Conservation (phyloP, 306 rosid species). For the Dryas drummondii region DNA sequence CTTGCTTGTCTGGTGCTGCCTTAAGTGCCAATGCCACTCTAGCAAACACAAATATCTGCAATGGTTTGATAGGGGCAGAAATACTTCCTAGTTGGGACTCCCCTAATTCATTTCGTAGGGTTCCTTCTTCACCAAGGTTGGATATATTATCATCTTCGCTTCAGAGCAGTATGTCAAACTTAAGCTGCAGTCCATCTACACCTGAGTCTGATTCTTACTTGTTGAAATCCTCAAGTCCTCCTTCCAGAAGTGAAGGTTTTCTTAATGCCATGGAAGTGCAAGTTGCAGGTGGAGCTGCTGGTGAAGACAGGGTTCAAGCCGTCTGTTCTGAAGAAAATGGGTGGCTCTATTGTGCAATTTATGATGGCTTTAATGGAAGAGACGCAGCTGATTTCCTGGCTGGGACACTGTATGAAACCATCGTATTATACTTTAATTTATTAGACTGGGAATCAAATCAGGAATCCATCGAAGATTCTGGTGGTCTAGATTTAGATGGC, state of each 20-base stretch:
- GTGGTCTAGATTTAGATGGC: conserved; percentile 32
- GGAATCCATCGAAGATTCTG: conserved; percentile 33
- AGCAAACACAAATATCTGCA: conserved; percentile 94
- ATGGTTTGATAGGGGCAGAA: conserved; percentile 84
- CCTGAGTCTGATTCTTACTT: conserved; percentile 65
- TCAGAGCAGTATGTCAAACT: conserved; percentile 70
- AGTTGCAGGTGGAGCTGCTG: conserved; percentile 99
- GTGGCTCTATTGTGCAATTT: conserved; percentile 96
- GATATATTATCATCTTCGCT: conserved; percentile 81
- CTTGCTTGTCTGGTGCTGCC: conserved; percentile 98
- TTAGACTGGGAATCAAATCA: conserved; percentile 55
- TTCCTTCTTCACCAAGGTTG: conserved; percentile 79
- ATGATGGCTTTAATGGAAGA: conserved; percentile 97
- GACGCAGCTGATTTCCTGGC: conserved; percentile 99
- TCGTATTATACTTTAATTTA: conserved; percentile 56
- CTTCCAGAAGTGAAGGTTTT: conserved; percentile 69
- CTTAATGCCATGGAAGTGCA: conserved; percentile 79
- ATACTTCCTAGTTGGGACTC: conserved; percentile 97
- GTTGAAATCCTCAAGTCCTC: conserved; percentile 51
- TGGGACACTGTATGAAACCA: conserved; percentile 87
- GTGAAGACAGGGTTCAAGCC: conserved; percentile 99
- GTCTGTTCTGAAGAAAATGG: conserved; percentile 98
- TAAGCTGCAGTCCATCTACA: conserved; percentile 81
- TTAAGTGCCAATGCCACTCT: conserved; percentile 93
- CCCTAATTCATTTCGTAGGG: conserved; percentile 84